Base-by-base conservation (phyloP, 106 monocot genomes). In the Gastrodia elata region DNA sequence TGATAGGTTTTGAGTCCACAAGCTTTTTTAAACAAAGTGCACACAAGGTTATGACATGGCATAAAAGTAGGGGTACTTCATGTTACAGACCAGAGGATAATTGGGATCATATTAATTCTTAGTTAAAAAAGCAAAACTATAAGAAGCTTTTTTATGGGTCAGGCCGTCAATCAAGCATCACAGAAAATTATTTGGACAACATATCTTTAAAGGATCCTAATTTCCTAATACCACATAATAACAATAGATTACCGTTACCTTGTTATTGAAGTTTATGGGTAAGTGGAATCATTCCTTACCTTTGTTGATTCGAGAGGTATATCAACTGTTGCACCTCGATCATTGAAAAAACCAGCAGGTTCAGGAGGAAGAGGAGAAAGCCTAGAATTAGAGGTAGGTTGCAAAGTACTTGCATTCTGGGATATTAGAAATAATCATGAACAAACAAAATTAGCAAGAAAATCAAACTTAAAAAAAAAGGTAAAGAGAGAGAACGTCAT, bases 271-370 rank as follows among this genome's bases (percentile, higher is more conserved):
- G 39, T 37, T 13, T 1, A 37, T 28, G 0, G 37, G 37, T 36
- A 67, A 69, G 39, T 39, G 24, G 40, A 69, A 69, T 39, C 69
- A 68, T 26, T 25, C 24, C 68, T 9, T 49, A 93, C 93, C 83
- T 87, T 87, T 33, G 83, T 20, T 68, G 75, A 77, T 49, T 93
- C 93, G 64, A 93, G 87, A 32, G 90, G 90, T 77, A 94, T 87
- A 80, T 94, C 93, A 71, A 90, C 74, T 36, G 90, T 84, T 71
- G 86, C 89, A 75, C 74, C 73, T 41, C 75, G 84, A 40, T 83
- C 89, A 81, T 80, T 90, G 78, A 86, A 87, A 70, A 94, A 94
- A 84, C 87, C 90, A 58, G 93, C 93, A 26, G 90, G 90, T 57
- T 94, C 90, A 15, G 85, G 93, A 68, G 90, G 87, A 69, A 90